Conservation (phyloP, 306 rosid genomes). For the Coriaria nepalensis region DNA sequence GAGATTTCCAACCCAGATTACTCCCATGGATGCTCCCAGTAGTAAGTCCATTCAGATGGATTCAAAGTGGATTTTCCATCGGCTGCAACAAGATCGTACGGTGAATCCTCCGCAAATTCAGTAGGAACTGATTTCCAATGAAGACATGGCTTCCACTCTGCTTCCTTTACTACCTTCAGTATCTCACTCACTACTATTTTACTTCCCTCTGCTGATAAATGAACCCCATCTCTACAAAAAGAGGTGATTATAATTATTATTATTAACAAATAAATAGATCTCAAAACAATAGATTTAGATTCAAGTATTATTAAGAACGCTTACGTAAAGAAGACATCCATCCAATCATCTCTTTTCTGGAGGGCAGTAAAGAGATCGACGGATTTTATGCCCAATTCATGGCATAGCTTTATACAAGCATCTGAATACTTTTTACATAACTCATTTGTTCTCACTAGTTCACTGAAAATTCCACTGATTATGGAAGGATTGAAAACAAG, state of each 20-base stretch:
- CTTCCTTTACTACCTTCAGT: constrained; percentile 58
- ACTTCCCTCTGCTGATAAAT: constrained; percentile 88
- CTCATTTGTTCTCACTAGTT: constrained; percentile 78
- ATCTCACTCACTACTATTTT: constrained; percentile 70
- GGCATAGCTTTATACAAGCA: constrained; percentile 66
- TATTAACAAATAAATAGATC: too few species aligned
- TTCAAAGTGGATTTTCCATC: constrained; percentile 63
- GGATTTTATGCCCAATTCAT: constrained; percentile 54
- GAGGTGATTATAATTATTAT: too few species aligned
- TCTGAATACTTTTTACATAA: constrained; percentile 68
- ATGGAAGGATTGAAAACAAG: constrained; percentile 9
- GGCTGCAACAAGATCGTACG: constrained; percentile 76
- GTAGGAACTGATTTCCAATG: constrained; percentile 78
- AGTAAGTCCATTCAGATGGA: constrained; percentile 74
- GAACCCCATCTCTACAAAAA: constrained; percentile 68
- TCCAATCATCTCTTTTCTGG: constrained; percentile 61
- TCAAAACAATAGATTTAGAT: too few species aligned
- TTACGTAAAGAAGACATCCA: constrained; percentile 64
- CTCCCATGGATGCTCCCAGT: constrained; percentile 62
- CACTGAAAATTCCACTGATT: constrained; percentile 42
- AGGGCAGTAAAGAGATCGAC: constrained; percentile 67
- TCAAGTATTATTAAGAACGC: constrained; percentile 14
- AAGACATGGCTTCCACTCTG: constrained; percentile 78
- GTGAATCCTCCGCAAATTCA: constrained; percentile 73
- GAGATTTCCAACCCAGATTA: constrained; percentile 17